Conservation (phyloP, 768 basidiomycete species). For the Leccinellum rugosiceps region DNA sequence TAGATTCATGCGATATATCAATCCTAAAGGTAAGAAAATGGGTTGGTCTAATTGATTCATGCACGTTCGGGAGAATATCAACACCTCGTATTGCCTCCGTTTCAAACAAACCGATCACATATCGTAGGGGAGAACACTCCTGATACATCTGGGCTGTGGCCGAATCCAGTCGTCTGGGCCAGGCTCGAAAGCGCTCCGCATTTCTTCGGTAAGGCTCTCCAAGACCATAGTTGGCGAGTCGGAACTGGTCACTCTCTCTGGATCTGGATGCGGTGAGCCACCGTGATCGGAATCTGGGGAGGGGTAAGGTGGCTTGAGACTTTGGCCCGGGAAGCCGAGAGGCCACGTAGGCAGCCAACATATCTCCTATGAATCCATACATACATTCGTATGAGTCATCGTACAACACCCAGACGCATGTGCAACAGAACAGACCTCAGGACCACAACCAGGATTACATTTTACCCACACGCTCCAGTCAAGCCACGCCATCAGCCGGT, state of each 20-base stretch:
- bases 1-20: conserved; percentile 21
- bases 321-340: conserved; percentile 4
- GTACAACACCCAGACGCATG: background rate
- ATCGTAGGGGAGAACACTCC: conserved; percentile 4
- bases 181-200: background rate
- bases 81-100: background rate
- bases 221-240: background rate
- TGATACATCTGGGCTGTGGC: conserved; percentile 23
- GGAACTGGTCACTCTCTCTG: background rate
- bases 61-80: background rate
- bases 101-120: background rate
- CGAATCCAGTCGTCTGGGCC: conserved; percentile 16
- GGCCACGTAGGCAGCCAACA: conserved; percentile 30
- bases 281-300: background rate
- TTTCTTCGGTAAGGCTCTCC: background rate
- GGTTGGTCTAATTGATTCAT: background rate
- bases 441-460: conserved; percentile 44
- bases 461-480: conserved; percentile 52
- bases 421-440: conserved; percentile 36
- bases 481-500: conserved; percentile 45
- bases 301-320: background rate
- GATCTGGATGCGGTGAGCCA: background rate
- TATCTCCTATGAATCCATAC: conserved; percentile 16
- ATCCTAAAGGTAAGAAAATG: background rate
- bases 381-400: background rate